Evolutionary conservation across 1,284 basidiomycete genomes (phyloP).

Genomic region (Peniophora sp.): DNA sequence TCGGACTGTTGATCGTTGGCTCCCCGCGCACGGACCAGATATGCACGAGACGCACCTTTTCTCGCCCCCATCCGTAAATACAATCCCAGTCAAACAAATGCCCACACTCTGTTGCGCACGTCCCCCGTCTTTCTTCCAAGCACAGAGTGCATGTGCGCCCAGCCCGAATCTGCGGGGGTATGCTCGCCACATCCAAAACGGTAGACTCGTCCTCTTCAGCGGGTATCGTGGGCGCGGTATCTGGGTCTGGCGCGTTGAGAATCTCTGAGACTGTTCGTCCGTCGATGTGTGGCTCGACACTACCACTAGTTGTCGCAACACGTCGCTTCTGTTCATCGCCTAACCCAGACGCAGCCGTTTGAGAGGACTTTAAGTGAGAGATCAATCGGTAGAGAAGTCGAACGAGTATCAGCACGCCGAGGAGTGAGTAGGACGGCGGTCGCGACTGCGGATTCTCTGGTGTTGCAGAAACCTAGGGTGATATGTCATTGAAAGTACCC

Average conservation of each 20-base stretch:
- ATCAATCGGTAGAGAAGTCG: slow-evolving; percentile 63
- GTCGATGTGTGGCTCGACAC: slow-evolving; percentile 55
- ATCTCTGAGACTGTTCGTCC: slow-evolving; percentile 53
- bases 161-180: slow-evolving; percentile 45
- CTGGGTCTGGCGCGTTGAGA: slow-evolving; percentile 43
- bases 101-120: slow-evolving; percentile 87
- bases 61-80: slow-evolving; percentile 81
- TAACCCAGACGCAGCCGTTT: background rate
- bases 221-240: slow-evolving; percentile 41
- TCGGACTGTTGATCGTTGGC: slow-evolving; percentile 50
- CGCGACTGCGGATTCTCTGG: slow-evolving; percentile 64
- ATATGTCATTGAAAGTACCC: too few species aligned
- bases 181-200: slow-evolving; percentile 46
- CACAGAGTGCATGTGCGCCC: slow-evolving; percentile 81
- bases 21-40: slow-evolving; percentile 2
- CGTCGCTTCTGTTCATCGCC: slow-evolving; percentile 14
- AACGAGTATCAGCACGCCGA: slow-evolving; percentile 70
- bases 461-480: slow-evolving; percentile 70
- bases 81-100: slow-evolving; percentile 95
- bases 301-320: slow-evolving; percentile 17
- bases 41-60: slow-evolving; percentile 52
- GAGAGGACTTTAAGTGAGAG: slow-evolving; percentile 26
- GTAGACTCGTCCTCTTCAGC: slow-evolving; percentile 67
- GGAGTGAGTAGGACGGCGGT: slow-evolving; percentile 77
- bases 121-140: slow-evolving; percentile 72